These are phyloP conservation scores for Pichia sp. DNA, from an alignment of 1,139 yeast species.

Conservation along the genomic window DNA sequence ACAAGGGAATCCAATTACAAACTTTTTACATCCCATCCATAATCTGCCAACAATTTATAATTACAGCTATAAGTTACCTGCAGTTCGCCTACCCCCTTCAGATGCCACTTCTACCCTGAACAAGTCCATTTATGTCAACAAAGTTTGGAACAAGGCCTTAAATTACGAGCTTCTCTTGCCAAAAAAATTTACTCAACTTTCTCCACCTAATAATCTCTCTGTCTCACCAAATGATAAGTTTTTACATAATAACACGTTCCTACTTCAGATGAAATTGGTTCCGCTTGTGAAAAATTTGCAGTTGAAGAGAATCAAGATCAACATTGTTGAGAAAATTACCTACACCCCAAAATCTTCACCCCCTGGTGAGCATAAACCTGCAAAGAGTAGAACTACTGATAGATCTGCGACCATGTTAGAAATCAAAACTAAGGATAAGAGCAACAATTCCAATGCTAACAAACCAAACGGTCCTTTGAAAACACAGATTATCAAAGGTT, in stretches of 20 bases:
- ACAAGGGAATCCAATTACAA: background rate
- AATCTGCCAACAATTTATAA: constrained; percentile 17
- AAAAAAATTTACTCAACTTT: constrained; percentile 67
- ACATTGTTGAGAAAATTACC: constrained; percentile 67
- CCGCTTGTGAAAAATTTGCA: constrained; percentile 68
- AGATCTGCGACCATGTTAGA: constrained; percentile 58
- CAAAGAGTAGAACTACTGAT: constrained; percentile 45
- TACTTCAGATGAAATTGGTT: constrained; percentile 62
- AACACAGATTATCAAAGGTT: constrained; percentile 58
- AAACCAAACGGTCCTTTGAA: constrained; percentile 41
- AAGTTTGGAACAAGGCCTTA: constrained; percentile 77
- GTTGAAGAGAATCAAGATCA: constrained; percentile 68
- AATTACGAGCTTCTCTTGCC: constrained; percentile 79
- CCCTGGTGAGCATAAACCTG: constrained; percentile 47
- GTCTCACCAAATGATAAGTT: constrained; percentile 36
- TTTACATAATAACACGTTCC: constrained; percentile 31
- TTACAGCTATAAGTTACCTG: constrained; percentile 43
- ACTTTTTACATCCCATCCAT: background rate
- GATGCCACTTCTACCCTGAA: constrained; percentile 67
- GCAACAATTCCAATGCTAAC: constrained; percentile 2
- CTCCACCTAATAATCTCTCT: constrained; percentile 36
- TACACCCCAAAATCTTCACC: constrained; percentile 49
- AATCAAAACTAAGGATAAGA: constrained; percentile 46
- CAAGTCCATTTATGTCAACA: constrained; percentile 77
- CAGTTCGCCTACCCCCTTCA: constrained; percentile 79